phyloP scores from a whole-genome alignment of 331 rosid species.

The Cydonia oblonga region DNA sequence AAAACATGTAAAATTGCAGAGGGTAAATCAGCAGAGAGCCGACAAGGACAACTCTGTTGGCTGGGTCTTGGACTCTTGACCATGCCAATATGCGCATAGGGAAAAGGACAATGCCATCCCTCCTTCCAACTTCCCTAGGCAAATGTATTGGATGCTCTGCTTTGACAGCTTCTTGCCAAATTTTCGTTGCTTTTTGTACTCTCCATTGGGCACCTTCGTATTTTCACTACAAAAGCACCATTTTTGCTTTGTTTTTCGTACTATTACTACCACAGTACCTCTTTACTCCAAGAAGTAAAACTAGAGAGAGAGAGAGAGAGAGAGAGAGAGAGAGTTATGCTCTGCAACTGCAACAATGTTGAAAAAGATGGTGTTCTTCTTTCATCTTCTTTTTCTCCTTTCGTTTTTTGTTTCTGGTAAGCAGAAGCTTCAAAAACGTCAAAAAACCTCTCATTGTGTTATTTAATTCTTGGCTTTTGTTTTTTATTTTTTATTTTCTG shows the following conservation, averaged over 20 bases:
- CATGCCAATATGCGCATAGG: background rate
- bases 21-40: background rate
- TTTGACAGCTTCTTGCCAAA: background rate
- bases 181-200: too few species aligned
- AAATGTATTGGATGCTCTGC: background rate
- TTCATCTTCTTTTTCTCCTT: slow-evolving; percentile 27
- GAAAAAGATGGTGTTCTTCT: slow-evolving; percentile 27
- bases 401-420: slow-evolving; percentile 47
- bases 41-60: background rate
- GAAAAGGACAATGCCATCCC: background rate
- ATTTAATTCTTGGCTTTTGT: background rate
- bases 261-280: background rate
- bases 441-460: background rate
- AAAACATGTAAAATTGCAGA: background rate
- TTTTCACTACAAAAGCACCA: background rate
- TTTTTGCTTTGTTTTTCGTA: background rate
- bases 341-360: slow-evolving; percentile 2
- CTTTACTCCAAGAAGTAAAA: background rate
- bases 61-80: background rate
- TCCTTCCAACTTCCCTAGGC: too few species aligned
- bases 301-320: background rate
- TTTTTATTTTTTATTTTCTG: background rate
- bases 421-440: slow-evolving; percentile 4
- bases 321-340: background rate
- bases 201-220: background rate